These are phyloP conservation scores for Pseudopithomyces chartarum DNA, from an alignment of 2,329 filamentous ascomycete genomes.

Conservation along the genomic window DNA sequence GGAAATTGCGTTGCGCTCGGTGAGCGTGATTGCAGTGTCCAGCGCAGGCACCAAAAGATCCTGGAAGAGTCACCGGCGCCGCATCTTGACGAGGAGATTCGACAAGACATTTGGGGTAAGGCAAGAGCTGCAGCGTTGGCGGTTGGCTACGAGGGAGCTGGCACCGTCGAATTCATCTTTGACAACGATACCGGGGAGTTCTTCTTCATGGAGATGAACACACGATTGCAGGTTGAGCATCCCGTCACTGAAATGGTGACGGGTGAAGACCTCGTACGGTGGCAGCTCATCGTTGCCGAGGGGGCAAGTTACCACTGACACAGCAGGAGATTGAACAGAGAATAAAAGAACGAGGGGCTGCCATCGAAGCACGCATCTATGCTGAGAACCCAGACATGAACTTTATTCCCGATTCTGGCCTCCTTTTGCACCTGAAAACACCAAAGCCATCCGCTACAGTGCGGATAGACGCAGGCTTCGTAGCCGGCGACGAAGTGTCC, in stretches of 20 bases:
- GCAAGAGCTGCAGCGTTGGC: slow-evolving; percentile 66
- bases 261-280: slow-evolving; percentile 82
- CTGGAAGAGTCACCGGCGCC: slow-evolving; percentile 70
- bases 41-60: slow-evolving; percentile 69
- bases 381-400: slow-evolving; percentile 90
- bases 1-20: slow-evolving; percentile 68
- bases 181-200: slow-evolving; percentile 69
- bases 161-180: slow-evolving; percentile 72
- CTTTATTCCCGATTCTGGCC: slow-evolving; percentile 93
- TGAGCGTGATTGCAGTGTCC: slow-evolving; percentile 69
- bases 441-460: slow-evolving; percentile 73
- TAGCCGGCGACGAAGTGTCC: slow-evolving; percentile 87
- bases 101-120: slow-evolving; percentile 69
- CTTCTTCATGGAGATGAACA: slow-evolving; percentile 77
- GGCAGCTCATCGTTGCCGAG: slow-evolving; percentile 91
- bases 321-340: slow-evolving; percentile 69
- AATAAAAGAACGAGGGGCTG: slow-evolving; percentile 78
- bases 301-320: slow-evolving; percentile 67
- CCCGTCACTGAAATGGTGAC: slow-evolving; percentile 86
- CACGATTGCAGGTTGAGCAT: slow-evolving; percentile 93
- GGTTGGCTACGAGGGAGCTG: slow-evolving; percentile 68
- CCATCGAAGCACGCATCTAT: slow-evolving; percentile 95
- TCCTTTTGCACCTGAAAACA: slow-evolving; percentile 79
- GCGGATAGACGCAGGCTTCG: slow-evolving; percentile 91
- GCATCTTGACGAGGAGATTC: slow-evolving; percentile 62